Evolutionary conservation across 768 basidiomycete genomes (phyloP), one percentile per base, ranked within the genome.

Genomic region (Suillus plorans): DNA sequence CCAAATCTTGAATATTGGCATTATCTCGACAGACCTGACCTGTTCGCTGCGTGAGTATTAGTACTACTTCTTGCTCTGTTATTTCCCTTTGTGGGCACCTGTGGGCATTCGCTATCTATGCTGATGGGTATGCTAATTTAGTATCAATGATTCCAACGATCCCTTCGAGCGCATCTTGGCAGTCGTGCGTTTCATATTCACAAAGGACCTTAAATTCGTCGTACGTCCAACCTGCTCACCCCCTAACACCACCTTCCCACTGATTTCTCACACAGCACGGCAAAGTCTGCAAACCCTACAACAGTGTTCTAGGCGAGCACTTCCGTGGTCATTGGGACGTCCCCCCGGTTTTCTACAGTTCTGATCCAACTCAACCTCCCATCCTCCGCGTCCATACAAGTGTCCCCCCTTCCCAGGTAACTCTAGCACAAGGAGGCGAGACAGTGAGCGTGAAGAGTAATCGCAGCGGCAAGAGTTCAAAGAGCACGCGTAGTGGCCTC

Each of bases 1-100:
- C 96, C 96, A 5, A 98, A 98, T 78, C 84, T 98, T 60, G 96
- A 98, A 78, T 98, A 95, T 79, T 97, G 93, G 93, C 89, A 94
- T 69, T 96, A 95, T 70, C 82, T 94, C 56, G 95, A 97, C 77
- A 84, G 94, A 69, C 92, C 95, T 8, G 95, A 97, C 77, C 79
- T 94, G 53, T 95, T 98, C 72, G 90, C 90, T 71, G 88, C 94
- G 95, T 97, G 74, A 31, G 31, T 31, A 31, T 31, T 31, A 80
- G 90, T 86, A 25, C 13, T 37, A 9, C 8, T 25, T 25, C 22
- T 50, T 45, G n/a, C 45, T 45, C n/a, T 12, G 1, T 5, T n/a
- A 45, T 45, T 50, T 37, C 39, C 37, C 31, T 14, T 70, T 25
- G 4, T 60, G 25, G 49, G 28, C 34, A 49, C 9, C 22, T 58